Conservation (phyloP, 768 basidiomycete species). For the Punctularia strigosozonata region DNA sequence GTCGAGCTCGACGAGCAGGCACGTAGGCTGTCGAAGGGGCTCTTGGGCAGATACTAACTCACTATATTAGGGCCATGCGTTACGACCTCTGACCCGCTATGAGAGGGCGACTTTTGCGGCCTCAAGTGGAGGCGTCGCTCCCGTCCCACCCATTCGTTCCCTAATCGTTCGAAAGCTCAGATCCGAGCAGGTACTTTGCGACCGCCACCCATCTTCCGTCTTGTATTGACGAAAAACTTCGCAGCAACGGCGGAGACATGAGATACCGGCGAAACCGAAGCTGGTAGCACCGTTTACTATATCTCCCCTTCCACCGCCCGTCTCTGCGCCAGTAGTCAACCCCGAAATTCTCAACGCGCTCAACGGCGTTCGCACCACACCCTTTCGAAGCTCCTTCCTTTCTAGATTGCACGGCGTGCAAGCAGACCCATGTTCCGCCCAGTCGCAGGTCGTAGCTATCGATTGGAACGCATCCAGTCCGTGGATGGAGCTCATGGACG, state of each 20-base stretch:
- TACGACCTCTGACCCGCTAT: background rate
- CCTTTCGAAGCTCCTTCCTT: conserved; percentile 53
- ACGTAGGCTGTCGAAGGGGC: no score
- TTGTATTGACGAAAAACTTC: no score
- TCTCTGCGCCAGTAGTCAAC: conserved; percentile 13
- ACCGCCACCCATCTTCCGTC: conserved; percentile 7
- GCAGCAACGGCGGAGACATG: no score
- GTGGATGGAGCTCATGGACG: conserved; percentile 68
- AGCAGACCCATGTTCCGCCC: no score
- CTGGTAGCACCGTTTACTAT: conserved; percentile 16
- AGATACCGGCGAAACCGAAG: no score
- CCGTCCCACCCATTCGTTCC: background rate
- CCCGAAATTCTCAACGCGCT: conserved; percentile 37
- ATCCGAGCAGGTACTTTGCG: conserved; percentile 13
- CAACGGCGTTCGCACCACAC: conserved; percentile 45
- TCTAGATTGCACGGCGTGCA: conserved; percentile 45
- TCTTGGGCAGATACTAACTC: no score
- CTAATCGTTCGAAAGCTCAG: background rate
- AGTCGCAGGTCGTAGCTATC: conserved; percentile 43
- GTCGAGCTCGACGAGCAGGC: no score
- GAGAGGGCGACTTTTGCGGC: background rate
- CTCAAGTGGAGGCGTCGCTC: background rate
- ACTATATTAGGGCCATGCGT: background rate
- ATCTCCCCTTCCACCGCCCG: conserved; percentile 22
- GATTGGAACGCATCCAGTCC: conserved; percentile 66